Evolutionary conservation across 176 grass and related monocot species (phyloP).

Genomic region (bread wheat (Triticum aestivum)): IWGSC_CS_RefSeq_v2.1 NC_057810.1:39421779-39422278

Average conservation of each 20-base stretch:
- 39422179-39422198: not conserved
- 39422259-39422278: not conserved
- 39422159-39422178: conserved; percentile 70
- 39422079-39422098: conserved; percentile 3
- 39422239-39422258: not conserved
- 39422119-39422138: conserved; percentile 50
- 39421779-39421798: not conserved
- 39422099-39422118: conserved; percentile 45
- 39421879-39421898: not conserved
- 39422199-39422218: conserved; percentile 15
- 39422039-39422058: conserved; percentile 44
- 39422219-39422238: not conserved
- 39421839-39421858: accelerated
- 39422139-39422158: conserved; percentile 76
- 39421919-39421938: accelerated
- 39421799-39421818: not conserved
- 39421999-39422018: conserved; percentile 53
- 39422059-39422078: not conserved
- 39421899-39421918: not conserved
- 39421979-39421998: not conserved
- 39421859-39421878: not conserved
- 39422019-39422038: conserved; percentile 46
- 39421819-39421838: not conserved
- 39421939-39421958: not conserved
- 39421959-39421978: not conserved